Evolutionary conservation across 306 rosid species (phyloP).

Genomic region (Cajanus cajan): DNA sequence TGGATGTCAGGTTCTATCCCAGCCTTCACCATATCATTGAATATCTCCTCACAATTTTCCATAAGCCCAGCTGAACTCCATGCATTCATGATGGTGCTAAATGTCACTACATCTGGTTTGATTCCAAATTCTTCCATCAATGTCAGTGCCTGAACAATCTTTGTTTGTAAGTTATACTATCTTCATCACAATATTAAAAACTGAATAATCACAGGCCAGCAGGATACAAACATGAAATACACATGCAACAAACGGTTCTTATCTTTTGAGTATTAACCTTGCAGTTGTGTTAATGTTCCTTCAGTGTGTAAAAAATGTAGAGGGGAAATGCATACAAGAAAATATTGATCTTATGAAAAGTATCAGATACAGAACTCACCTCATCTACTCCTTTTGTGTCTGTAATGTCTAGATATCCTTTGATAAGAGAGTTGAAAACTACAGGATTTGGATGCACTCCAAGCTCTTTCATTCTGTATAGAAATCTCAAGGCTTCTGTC

Average conservation of each 20-base stretch:
- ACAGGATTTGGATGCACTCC: conserved; percentile 76
- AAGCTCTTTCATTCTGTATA: conserved; percentile 75
- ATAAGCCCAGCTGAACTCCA: conserved; percentile 92
- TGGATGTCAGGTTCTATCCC: conserved; percentile 84
- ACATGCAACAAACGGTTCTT: neutral
- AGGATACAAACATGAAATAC: conserved; percentile 2
- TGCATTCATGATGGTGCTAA: conserved; percentile 93
- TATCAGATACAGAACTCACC: conserved; percentile 40
- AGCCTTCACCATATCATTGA: conserved; percentile 76
- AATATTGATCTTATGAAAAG: neutral
- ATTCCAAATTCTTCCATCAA: conserved; percentile 89
- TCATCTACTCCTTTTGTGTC: conserved; percentile 78
- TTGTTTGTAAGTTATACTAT: conserved; percentile 17
- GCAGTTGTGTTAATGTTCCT: neutral
- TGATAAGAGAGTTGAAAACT: conserved; percentile 82
- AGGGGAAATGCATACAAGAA: neutral
- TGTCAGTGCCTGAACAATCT: conserved; percentile 72
- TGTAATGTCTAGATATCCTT: conserved; percentile 72
- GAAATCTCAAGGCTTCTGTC: conserved; percentile 80
- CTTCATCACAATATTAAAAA: conserved; percentile 7
- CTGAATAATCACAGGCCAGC: conserved; percentile 2
- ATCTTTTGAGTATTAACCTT: neutral
- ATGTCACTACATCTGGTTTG: conserved; percentile 91
- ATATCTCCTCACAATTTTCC: conserved; percentile 79
- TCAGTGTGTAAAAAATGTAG: neutral